Percentiles rank a stretch among this genome's conserved stretches.
Conservation (phyloP, 106 monocot genomes). For the Narthecium ossifragum region DNA sequence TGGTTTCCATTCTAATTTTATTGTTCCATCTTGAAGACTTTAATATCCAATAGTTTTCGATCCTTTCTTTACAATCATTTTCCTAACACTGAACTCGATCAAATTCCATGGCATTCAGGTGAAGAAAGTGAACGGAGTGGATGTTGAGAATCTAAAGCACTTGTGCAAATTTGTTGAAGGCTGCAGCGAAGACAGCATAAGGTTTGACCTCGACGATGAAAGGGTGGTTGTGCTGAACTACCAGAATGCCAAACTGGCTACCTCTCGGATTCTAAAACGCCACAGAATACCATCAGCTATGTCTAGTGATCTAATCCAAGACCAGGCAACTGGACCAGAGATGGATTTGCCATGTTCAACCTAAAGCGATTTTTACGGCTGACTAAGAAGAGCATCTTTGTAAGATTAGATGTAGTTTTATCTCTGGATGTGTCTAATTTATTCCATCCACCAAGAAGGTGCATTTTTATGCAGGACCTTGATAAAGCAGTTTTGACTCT, state of each 20-base stretch:
- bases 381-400: too few relatives aligned
- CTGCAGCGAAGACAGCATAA: conserved; percentile 58
- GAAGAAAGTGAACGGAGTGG: conserved; percentile 81
- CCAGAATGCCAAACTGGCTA: conserved; percentile 56
- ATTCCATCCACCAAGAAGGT: too few relatives aligned
- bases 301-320: conserved; percentile 57
- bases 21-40: neutral
- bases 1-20: neutral
- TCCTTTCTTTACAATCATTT: neutral
- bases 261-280: conserved; percentile 68
- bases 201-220: conserved; percentile 95
- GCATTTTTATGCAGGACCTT: too few relatives aligned
- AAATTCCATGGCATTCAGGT: conserved; percentile 40
- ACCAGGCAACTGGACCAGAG: conserved; percentile 19
- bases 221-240: conserved; percentile 85
- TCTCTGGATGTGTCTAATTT: too few relatives aligned
- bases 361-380: too few relatives aligned
- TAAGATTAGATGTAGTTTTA: too few relatives aligned
- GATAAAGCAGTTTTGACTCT: too few relatives aligned
- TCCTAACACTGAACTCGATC: neutral
- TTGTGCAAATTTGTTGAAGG: conserved; percentile 64
- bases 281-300: conserved; percentile 82
- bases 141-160: conserved; percentile 86
- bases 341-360: too few relatives aligned
- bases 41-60: too few relatives aligned